A percentile compares a stretch with the other conserved stretches of the same genome.
Conservation (phyloP, 306 rosid genomes). For the Abrus pulchellus region DNA sequence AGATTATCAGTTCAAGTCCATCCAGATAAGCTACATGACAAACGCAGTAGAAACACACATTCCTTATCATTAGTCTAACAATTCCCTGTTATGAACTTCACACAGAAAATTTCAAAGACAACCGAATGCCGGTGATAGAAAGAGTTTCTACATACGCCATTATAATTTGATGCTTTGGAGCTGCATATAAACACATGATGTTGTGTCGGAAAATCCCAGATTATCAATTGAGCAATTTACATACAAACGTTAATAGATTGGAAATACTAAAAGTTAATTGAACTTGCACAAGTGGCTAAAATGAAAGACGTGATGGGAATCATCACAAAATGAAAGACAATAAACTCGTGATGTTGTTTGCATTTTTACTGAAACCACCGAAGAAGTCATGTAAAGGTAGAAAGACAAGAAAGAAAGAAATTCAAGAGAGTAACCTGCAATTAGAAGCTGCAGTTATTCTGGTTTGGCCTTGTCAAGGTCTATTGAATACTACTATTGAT, state of each 20-base stretch:
- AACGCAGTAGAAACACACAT: slow-evolving; percentile 4
- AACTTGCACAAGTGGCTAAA: no score
- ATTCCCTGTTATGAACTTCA: slow-evolving; percentile 6
- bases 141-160: background rate
- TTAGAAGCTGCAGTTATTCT: slow-evolving; percentile 8
- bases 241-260: background rate
- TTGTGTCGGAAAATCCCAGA: slow-evolving; percentile 2
- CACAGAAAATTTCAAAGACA: background rate
- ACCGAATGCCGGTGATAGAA: background rate
- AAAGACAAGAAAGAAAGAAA: background rate
- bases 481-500: background rate
- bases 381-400: background rate
- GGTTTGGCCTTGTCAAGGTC: background rate
- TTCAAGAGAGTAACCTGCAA: background rate
- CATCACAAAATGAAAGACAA: no score
- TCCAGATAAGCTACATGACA: slow-evolving; percentile 2
- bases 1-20: slow-evolving; percentile 6
- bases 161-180: slow-evolving; percentile 2
- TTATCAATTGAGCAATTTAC: slow-evolving; percentile 8
- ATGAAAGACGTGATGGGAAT: no score
- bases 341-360: no score
- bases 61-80: background rate
- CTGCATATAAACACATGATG: slow-evolving; percentile 23
- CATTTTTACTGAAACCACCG: background rate
- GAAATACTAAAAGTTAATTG: background rate